These are phyloP conservation scores for Brettanomyces custersianus DNA, from an alignment of 805 yeast genomes.

Conservation along the genomic window DNA sequence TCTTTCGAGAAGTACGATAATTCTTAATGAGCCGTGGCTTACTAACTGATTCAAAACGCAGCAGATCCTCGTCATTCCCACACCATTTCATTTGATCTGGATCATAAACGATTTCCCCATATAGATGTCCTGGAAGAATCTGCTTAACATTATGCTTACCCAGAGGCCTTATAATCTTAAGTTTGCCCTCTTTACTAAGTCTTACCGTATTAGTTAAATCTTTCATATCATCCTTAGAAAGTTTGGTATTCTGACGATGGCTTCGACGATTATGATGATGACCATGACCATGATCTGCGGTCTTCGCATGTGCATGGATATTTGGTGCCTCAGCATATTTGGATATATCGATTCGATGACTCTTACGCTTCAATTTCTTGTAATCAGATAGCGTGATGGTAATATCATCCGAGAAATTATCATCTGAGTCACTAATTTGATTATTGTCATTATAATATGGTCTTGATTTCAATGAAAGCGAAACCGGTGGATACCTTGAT, in stretches of 20 bases:
- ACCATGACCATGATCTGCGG: neutral
- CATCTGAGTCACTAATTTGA: slow-evolving; percentile 20
- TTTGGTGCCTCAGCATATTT: slow-evolving; percentile 18
- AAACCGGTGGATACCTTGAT: slow-evolving; percentile 1
- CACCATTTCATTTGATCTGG: slow-evolving; percentile 48
- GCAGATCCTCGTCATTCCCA: slow-evolving; percentile 53
- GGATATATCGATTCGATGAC: slow-evolving; percentile 19
- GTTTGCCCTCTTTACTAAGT: slow-evolving; percentile 24
- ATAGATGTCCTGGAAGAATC: slow-evolving; percentile 22
- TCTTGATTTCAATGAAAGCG: slow-evolving; percentile 2
- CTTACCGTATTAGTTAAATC: slow-evolving; percentile 9
- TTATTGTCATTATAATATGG: slow-evolving; percentile 8
- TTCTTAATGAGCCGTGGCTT: slow-evolving; percentile 30
- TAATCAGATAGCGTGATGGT: slow-evolving; percentile 22
- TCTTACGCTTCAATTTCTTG: slow-evolving; percentile 17
- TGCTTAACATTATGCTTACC: slow-evolving; percentile 19
- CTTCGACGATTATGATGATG: slow-evolving; percentile 5
- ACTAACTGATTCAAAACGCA: slow-evolving; percentile 36
- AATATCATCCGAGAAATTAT: slow-evolving; percentile 17
- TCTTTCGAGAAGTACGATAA: slow-evolving; percentile 3
- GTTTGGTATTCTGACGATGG: neutral
- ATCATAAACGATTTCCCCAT: slow-evolving; percentile 44
- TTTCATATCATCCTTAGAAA: neutral
- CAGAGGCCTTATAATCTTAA: slow-evolving; percentile 21
- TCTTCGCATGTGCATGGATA: slow-evolving; percentile 2